A percentile compares a stretch with the other conserved stretches of the same genome.
phyloP scores from a whole-genome alignment of 768 basidiomycete species.

The Suillus discolor region DNA sequence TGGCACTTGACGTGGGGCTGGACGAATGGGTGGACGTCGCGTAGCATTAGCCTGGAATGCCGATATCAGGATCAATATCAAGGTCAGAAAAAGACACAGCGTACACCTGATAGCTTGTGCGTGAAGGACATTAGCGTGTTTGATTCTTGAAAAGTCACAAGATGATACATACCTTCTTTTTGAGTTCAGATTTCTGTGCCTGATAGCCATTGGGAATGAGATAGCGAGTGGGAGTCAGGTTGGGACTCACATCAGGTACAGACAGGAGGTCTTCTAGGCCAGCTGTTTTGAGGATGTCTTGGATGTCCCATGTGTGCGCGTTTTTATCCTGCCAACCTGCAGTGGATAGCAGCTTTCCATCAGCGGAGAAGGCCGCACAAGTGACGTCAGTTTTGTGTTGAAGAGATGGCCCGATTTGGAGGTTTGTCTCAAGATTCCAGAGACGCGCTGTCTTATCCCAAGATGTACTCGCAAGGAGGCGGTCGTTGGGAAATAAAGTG shows the following conservation, averaged over 20 bases:
- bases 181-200: neutral
- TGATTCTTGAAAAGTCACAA: neutral
- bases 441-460: slow-evolving; percentile 4
- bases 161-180: neutral
- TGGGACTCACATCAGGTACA: neutral
- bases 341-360: slow-evolving; percentile 8
- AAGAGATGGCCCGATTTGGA: neutral
- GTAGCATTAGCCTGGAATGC: neutral
- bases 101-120: neutral
- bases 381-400: neutral
- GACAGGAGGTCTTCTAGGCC: neutral
- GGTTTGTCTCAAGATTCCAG: slow-evolving; percentile 8
- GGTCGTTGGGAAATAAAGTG: neutral
- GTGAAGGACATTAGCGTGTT: no score
- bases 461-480: slow-evolving; percentile 5
- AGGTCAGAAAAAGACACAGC: neutral
- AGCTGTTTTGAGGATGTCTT: neutral
- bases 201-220: neutral
- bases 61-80: neutral
- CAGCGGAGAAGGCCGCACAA: neutral
- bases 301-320: neutral
- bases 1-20: neutral
- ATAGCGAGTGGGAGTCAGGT: neutral
- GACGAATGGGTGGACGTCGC: neutral
- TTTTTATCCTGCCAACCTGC: neutral